Conservation (phyloP, 169 alveolate species). For the Plasmodium berghei region DNA sequence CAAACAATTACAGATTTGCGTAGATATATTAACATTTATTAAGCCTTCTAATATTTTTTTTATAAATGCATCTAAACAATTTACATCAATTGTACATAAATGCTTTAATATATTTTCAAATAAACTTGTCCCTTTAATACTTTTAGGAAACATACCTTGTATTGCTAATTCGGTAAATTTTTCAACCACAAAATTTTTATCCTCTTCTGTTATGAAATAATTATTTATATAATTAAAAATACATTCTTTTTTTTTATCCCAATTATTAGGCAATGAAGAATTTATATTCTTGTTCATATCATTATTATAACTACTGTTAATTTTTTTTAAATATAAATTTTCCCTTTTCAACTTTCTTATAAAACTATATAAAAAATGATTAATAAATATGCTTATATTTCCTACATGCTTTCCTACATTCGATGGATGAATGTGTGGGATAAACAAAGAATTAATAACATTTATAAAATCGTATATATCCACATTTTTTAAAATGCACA, state of each 20-base stretch:
- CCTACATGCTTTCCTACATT: conserved; percentile 73
- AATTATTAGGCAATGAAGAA: background rate
- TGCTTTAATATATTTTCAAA: conserved; percentile 74
- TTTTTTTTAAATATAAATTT: conserved; percentile 17
- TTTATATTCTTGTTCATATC: background rate
- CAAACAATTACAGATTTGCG: conserved; percentile 65
- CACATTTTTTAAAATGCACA: conserved; percentile 21
- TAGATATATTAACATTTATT: conserved; percentile 48
- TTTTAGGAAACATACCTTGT: conserved; percentile 72
- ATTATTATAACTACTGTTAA: background rate
- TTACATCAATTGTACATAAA: conserved; percentile 51
- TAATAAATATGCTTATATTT: conserved; percentile 51
- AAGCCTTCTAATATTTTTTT: conserved; percentile 62
- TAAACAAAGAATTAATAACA: conserved; percentile 55
- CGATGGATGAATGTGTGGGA: conserved; percentile 74
- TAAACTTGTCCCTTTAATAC: conserved; percentile 53
- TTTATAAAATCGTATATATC: conserved; percentile 53
- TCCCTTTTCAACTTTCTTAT: conserved; percentile 70
- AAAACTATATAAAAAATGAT: conserved; percentile 49
- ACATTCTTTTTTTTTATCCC: background rate
- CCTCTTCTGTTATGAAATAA: conserved; percentile 53
- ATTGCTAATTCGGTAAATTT: conserved; percentile 48
- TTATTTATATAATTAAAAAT: conserved; percentile 23
- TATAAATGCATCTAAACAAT: conserved; percentile 54
- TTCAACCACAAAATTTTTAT: conserved; percentile 50